Base-by-base conservation (phyloP, 1,284 basidiomycete genomes). In the Cystobasidium sp. region DNA sequence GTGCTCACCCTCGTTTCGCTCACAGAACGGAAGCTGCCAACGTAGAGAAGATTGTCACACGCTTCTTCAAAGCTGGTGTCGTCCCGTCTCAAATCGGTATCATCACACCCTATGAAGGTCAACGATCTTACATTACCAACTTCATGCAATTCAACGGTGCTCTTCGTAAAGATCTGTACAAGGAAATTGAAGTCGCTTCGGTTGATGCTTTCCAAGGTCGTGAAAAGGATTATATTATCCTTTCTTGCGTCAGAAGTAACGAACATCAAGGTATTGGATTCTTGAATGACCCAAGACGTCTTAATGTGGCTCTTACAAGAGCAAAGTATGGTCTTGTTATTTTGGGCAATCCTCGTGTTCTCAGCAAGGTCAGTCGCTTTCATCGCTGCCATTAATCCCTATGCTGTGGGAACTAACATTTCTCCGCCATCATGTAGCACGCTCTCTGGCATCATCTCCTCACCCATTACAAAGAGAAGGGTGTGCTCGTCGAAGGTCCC, bases 241-340 rank as follows among this genome's bases (percentile, higher is more conserved):
- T 99, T 67, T 94, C 91, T 81, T 99, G 97, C 82, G 97, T 99
- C n/a, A 86, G 97, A 80, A 97, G 94, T 84, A 99, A 99, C 83
- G 97, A 99, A 82, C 96, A 99, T 81, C 97, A 98, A 82, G 97
- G 97, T 41, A 99, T 99, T 77, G 97, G 97, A 73, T 99, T 99
- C 88, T 87, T 99, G 85, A 97, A 96, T 81, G 97, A 99, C 82
- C 97, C 97, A 3, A 86, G 97, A 76, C 90, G 97, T 78, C 84
- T 99, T 80, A 99, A 99, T 80, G 97, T 99, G 55, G 97, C 97
- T 41, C 87, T 99, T 52, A 98, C 97, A 0, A 88, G 97, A 78
- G 97, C 97, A 65, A 97, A 97, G 83, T 99, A 97, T 81, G 97
- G 97, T 10, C 90, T 97, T 2, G 96, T 99, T 71, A 97, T 99